These are phyloP conservation scores for Torulaspora microellipsoides DNA, from an alignment of 805 yeast species.

Conservation along the genomic window DNA sequence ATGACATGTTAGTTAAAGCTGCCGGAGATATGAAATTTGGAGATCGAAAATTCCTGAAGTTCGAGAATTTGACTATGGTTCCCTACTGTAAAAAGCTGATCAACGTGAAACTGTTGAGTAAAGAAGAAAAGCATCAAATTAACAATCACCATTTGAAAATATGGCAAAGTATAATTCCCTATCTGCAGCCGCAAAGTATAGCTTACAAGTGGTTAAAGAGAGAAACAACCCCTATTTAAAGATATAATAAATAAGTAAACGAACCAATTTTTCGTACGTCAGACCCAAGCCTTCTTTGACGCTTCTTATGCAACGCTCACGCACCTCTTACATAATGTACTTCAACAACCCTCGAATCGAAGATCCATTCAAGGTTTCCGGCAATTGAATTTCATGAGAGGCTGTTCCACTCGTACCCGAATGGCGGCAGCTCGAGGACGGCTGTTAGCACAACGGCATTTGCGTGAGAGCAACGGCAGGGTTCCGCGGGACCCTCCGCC, in stretches of 20 bases:
- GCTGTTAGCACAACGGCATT: no score
- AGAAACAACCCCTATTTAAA: slow-evolving; percentile 38
- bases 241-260: background rate
- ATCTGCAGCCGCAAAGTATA: slow-evolving; percentile 52
- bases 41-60: slow-evolving; percentile 55
- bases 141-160: slow-evolving; percentile 60
- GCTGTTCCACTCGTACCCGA: no score
- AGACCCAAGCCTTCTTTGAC: no score
- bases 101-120: slow-evolving; percentile 50
- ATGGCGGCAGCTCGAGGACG: no score
- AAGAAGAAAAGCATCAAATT: slow-evolving; percentile 63
- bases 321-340: no score
- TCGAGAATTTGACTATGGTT: slow-evolving; percentile 79
- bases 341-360: no score
- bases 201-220: slow-evolving; percentile 67
- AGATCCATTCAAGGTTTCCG: no score
- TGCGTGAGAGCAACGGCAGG: no score
- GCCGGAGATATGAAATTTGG: slow-evolving; percentile 44
- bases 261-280: no score
- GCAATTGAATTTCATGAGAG: no score
- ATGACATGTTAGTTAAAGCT: slow-evolving; percentile 56
- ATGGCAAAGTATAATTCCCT: slow-evolving; percentile 47
- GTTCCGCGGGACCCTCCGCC: no score
- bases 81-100: slow-evolving; percentile 81
- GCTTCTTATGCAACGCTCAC: no score